Evolutionary conservation across 148 eudicot species (phyloP).

Genomic region (Chenopodium album): DNA sequence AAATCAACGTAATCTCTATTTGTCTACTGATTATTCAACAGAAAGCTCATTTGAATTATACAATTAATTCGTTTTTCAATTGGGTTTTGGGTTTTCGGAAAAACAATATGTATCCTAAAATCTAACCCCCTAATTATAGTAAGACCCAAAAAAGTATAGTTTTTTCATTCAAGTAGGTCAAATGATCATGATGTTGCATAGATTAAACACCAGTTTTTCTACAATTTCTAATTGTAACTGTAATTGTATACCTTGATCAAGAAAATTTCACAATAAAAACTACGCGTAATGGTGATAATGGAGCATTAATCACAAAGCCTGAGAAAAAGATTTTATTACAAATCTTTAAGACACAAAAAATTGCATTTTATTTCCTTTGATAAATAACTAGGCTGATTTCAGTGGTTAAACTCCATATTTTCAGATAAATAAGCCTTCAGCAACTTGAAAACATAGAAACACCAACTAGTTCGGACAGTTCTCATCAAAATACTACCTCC

Average conservation of each 20-base stretch:
- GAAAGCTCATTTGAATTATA: neutral
- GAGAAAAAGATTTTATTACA: too few relatives aligned
- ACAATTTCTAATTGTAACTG: too few relatives aligned
- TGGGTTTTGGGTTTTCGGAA: too few relatives aligned
- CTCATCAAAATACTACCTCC: too few relatives aligned
- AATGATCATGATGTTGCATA: neutral
- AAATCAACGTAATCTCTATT: too few relatives aligned
- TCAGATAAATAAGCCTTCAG: too few relatives aligned
- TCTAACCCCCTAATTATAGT: neutral
- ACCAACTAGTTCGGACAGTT: too few relatives aligned
- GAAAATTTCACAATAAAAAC: neutral
- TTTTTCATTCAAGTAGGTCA: neutral
- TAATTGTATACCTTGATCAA: neutral
- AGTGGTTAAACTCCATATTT: too few relatives aligned
- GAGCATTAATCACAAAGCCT: neutral
- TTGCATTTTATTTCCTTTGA: too few relatives aligned
- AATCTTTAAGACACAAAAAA: too few relatives aligned
- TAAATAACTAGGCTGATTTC: too few relatives aligned
- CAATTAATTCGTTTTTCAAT: neutral
- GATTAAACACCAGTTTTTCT: neutral
- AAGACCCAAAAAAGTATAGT: neutral
- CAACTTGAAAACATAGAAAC: too few relatives aligned
- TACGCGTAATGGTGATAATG: neutral
- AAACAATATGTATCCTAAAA: neutral
- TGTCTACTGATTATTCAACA: constrained; percentile 7